Conservation (phyloP, 257 asterid genomes). For the Capsicum pubescens region DNA sequence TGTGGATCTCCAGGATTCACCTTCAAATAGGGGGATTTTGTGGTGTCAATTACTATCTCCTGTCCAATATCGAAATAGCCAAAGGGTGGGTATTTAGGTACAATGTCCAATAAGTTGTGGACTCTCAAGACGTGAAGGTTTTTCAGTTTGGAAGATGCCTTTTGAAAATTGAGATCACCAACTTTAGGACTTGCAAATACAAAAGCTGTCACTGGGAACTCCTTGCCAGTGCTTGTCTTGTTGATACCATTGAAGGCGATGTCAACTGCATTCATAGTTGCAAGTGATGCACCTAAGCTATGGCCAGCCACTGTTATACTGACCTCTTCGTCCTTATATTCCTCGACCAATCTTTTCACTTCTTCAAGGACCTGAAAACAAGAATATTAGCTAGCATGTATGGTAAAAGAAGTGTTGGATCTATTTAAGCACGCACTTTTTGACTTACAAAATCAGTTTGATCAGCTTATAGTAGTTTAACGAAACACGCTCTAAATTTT, state of each 20-base stretch:
- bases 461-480: too few species aligned
- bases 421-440: too few species aligned
- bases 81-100: constrained; percentile 59
- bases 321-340: constrained; percentile 65
- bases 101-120: constrained; percentile 59
- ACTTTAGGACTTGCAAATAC: constrained; percentile 74
- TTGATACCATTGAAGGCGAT: constrained; percentile 63
- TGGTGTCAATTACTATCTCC: constrained; percentile 60
- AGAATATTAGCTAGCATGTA: too few species aligned
- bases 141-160: constrained; percentile 24
- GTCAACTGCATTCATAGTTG: constrained; percentile 68
- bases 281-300: constrained; percentile 19
- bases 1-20: constrained; percentile 47
- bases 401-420: too few species aligned
- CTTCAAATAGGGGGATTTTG: constrained; percentile 60
- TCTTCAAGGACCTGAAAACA: constrained; percentile 61
- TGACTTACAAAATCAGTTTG: background rate
- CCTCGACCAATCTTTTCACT: constrained; percentile 62
- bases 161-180: constrained; percentile 54
- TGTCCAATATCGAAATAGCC: constrained; percentile 67
- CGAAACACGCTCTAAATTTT: too few species aligned
- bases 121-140: constrained; percentile 51
- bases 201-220: constrained; percentile 72
- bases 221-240: constrained; percentile 50
- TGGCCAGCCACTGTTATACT: constrained; percentile 86